Base-by-base conservation (phyloP, 192 early-diverging fungal species). In the Oehlia diaphana region DNA sequence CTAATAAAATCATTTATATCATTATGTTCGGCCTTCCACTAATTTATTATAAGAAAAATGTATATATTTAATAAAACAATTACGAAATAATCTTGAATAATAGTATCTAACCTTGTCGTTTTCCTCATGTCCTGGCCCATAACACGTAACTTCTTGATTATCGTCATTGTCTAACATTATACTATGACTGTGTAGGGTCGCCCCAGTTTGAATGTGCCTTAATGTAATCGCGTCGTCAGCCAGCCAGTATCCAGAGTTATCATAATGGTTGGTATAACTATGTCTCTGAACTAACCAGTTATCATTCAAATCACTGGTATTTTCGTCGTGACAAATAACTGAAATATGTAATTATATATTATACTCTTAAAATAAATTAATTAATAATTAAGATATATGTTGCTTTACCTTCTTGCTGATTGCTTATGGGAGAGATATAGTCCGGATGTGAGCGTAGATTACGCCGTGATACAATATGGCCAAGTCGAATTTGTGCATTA, bases 391-490 rank as follows among this genome's bases (percentile, higher is more conserved):
- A 47, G 13, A 47, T 2, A 47, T 47, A 47, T 12, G 44, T 68
- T 35, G 8, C n/a, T 68, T 28, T 75, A 75, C 73, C 73, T 81
- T 90, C 89, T 77, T 90, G 89, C 81, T 90, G 89, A 31, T 85
- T 85, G 16, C 86, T 87, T 58, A 66, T 75, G 21, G 88, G 82
- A 53, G 84, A 83, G 23, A 42, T 78, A 79, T 81, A 84, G 71
- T 82, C 85, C 28, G 81, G 82, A 84, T 90, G 89, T 65, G 89
- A 90, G 75, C 90, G 89, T 64, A 90, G 62, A 72, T 90, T 87
- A 23, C 79, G 68, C 12, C 88, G 85, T 63, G 86, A 90, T 76
- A 84, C 71, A 9, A 84, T 44, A 71, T 89, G 88, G 39, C 86
- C 85, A 61, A 90, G 81, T 35, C 89, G 87, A 71, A 90, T 84